Evolutionary conservation across 78 protist genomes (phyloP).

Genomic region (Dictyostelium brefeldianum): DNA sequence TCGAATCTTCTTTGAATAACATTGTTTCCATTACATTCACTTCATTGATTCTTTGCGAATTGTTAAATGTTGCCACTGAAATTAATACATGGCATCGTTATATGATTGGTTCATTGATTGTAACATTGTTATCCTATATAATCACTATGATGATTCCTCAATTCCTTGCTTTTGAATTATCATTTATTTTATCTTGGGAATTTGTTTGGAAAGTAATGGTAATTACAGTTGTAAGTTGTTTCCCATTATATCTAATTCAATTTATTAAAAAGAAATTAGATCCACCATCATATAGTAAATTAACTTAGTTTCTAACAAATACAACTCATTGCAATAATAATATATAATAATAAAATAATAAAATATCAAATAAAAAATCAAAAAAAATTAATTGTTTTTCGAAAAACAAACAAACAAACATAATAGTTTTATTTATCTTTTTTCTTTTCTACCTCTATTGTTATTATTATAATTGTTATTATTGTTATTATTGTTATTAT

Average conservation of each 20-base stretch:
- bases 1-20: conserved; percentile 90
- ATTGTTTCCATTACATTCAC: conserved; percentile 97
- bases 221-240: conserved; percentile 83
- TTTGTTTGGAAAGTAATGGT: conserved; percentile 89
- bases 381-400: neutral
- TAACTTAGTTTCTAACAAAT: conserved; percentile 1
- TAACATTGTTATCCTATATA: conserved; percentile 79
- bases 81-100: conserved; percentile 89
- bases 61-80: conserved; percentile 93
- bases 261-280: conserved; percentile 72
- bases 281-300: conserved; percentile 85
- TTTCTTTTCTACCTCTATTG: neutral
- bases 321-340: neutral
- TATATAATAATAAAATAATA: neutral
- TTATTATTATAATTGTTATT: neutral
- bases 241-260: conserved; percentile 82
- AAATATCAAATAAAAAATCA: neutral
- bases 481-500: neutral
- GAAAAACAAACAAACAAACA: too few species aligned
- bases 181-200: conserved; percentile 84
- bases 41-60: conserved; percentile 96
- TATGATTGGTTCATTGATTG: conserved; percentile 81
- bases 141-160: conserved; percentile 86
- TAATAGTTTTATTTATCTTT: neutral
- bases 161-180: conserved; percentile 83